A percentile compares a stretch with the other conserved stretches of the same genome.
These are phyloP conservation scores for Ilex asprella DNA, from an alignment of 257 asterid genomes.

Conservation along the genomic window DNA sequence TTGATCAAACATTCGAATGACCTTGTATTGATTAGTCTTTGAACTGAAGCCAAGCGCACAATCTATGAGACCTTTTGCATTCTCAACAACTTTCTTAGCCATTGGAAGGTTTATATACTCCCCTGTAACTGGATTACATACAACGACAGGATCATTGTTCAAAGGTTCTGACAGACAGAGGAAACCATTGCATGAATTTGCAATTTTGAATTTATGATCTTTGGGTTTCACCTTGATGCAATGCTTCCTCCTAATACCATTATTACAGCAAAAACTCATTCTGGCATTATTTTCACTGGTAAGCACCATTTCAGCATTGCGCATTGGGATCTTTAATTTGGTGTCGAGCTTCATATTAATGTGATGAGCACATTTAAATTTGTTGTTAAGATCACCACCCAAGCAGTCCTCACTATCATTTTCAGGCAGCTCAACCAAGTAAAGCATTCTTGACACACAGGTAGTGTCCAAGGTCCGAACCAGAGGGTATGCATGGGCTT, in stretches of 20 bases:
- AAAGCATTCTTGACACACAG: slow-evolving; percentile 8
- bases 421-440: slow-evolving; percentile 5
- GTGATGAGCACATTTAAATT: neutral
- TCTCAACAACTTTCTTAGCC: neutral
- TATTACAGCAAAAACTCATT: neutral
- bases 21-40: slow-evolving; percentile 4
- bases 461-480: slow-evolving; percentile 3
- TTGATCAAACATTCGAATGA: slow-evolving; percentile 8
- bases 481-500: neutral
- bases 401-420: neutral
- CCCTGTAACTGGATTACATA: slow-evolving; percentile 18
- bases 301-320: neutral
- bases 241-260: slow-evolving; percentile 6
- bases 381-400: neutral
- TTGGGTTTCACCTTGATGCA: slow-evolving; percentile 5
- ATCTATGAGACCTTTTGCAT: neutral
- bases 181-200: slow-evolving; percentile 14
- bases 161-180: slow-evolving; percentile 11
- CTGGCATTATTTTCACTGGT: neutral
- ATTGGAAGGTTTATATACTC: slow-evolving; percentile 10
- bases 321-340: slow-evolving; percentile 10
- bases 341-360: slow-evolving; percentile 7
- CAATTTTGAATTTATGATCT: slow-evolving; percentile 13
- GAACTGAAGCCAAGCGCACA: slow-evolving; percentile 17
- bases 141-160: slow-evolving; percentile 7